Conservation (phyloP, 495 filamentous ascomycete species). For the Xylaria castorea region DNA sequence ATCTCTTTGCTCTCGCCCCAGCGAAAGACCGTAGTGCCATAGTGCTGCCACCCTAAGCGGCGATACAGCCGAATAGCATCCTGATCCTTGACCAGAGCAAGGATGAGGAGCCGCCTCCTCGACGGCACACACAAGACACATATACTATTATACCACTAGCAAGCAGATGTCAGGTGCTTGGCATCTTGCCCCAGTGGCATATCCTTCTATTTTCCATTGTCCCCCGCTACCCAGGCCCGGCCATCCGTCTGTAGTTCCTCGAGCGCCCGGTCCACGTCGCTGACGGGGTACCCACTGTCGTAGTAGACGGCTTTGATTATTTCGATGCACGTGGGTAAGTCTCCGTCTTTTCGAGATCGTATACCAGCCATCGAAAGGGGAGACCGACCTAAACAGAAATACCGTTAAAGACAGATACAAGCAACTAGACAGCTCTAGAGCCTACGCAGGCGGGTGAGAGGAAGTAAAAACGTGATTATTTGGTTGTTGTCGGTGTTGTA, state of each 20-base stretch:
- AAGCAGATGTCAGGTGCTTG: slow-evolving; percentile 11
- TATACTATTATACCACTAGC: no score
- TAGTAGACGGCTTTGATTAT: slow-evolving; percentile 27
- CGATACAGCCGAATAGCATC: slow-evolving; percentile 32
- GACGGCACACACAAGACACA: slow-evolving; percentile 25
- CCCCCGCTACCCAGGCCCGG: slow-evolving; percentile 90
- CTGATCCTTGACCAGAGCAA: slow-evolving; percentile 30
- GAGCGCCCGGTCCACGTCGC: slow-evolving; percentile 22
- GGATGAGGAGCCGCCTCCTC: slow-evolving; percentile 30
- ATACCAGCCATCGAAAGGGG: slow-evolving; percentile 13
- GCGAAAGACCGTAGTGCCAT: slow-evolving; percentile 23
- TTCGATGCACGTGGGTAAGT: slow-evolving; percentile 23
- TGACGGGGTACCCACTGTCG: slow-evolving; percentile 30
- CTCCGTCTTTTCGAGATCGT: slow-evolving; percentile 23
- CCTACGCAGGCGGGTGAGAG: not conserved
- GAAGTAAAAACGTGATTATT: not conserved
- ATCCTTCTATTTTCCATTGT: no score
- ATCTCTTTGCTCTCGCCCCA: slow-evolving; percentile 31
- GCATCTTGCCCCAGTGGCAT: no score
- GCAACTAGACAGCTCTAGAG: not conserved
- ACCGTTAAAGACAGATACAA: not conserved
- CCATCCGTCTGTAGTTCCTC: slow-evolving; percentile 66
- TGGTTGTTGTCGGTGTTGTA: not conserved
- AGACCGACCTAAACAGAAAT: not conserved
- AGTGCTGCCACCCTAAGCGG: slow-evolving; percentile 30